A percentile compares a stretch with the other conserved stretches of the same genome.
Conservation (phyloP, 257 asterid genomes). For the Fraxinus americana region DNA sequence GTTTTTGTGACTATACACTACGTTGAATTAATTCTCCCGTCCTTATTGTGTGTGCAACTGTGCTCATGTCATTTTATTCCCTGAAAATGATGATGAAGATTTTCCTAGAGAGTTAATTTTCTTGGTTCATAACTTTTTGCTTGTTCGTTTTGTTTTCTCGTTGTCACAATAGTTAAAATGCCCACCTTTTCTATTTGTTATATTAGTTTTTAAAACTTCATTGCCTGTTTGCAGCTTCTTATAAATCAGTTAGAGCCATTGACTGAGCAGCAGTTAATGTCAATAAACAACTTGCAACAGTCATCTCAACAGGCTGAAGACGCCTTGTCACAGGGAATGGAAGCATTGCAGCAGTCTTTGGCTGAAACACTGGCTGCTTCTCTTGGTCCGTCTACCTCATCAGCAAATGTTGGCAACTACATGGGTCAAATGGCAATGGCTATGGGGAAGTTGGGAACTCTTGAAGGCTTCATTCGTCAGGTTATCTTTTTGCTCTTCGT, state of each 20-base stretch:
- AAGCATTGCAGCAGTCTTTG: constrained; percentile 89
- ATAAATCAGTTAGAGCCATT: constrained; percentile 85
- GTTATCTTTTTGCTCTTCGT: constrained; percentile 31
- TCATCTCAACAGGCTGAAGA: constrained; percentile 95
- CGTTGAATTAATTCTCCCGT: background rate
- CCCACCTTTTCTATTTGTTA: background rate
- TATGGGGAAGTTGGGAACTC: constrained; percentile 92
- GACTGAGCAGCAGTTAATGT: constrained; percentile 83
- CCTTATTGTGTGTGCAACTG: background rate
- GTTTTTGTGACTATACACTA: background rate
- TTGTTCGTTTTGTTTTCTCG: background rate
- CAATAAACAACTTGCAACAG: constrained; percentile 82
- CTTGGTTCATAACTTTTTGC: background rate
- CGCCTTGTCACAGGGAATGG: constrained; percentile 96
- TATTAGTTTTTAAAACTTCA: constrained; percentile 9
- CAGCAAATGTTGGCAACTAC: constrained; percentile 88
- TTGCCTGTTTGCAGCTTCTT: constrained; percentile 66
- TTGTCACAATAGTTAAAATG: background rate
- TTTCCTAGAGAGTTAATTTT: background rate
- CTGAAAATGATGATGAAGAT: background rate
- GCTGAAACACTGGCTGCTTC: constrained; percentile 93
- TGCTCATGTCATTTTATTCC: background rate
- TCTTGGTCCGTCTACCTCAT: constrained; percentile 57
- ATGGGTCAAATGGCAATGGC: constrained; percentile 99
- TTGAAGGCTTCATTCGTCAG: constrained; percentile 95